These are phyloP conservation scores for Lactifluus hygrophoroides DNA, from an alignment of 768 basidiomycete genomes.

Conservation along the genomic window DNA sequence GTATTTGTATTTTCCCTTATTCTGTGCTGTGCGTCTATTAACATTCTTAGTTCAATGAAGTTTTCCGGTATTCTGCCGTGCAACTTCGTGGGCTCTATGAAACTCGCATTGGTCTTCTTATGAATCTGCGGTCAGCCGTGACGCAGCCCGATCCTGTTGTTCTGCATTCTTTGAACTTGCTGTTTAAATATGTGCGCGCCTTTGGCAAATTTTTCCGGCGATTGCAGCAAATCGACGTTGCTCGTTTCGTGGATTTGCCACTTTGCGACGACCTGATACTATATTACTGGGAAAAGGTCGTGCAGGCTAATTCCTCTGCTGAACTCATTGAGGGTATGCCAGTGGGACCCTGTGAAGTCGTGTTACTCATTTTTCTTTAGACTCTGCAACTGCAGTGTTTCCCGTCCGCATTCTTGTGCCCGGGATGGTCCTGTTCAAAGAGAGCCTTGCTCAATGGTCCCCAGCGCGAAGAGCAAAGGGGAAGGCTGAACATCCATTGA, in stretches of 20 bases:
- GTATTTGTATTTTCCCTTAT: slow-evolving; percentile 17
- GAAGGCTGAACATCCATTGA: slow-evolving; percentile 49
- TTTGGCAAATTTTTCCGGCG: slow-evolving; percentile 80
- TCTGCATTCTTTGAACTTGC: slow-evolving; percentile 40
- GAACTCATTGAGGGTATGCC: slow-evolving; percentile 48
- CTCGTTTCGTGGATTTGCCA: slow-evolving; percentile 56
- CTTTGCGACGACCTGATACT: slow-evolving; percentile 58
- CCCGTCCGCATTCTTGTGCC: slow-evolving; percentile 78
- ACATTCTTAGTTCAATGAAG: slow-evolving; percentile 41
- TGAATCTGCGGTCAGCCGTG: slow-evolving; percentile 33
- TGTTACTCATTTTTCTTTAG: slow-evolving; percentile 29
- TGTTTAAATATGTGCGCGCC: slow-evolving; percentile 59
- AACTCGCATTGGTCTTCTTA: slow-evolving; percentile 47
- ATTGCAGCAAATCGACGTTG: slow-evolving; percentile 51
- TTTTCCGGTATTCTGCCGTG: slow-evolving; percentile 51
- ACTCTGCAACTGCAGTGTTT: slow-evolving; percentile 53
- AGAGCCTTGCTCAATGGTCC: slow-evolving; percentile 71
- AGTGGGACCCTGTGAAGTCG: background rate
- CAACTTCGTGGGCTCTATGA: slow-evolving; percentile 50
- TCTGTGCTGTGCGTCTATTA: background rate
- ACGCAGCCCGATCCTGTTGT: slow-evolving; percentile 31
- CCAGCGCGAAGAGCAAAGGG: slow-evolving; percentile 54
- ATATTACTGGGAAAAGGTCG: slow-evolving; percentile 77
- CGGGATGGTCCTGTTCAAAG: slow-evolving; percentile 80
- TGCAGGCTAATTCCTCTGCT: slow-evolving; percentile 51